Conservation (phyloP, 192 early-diverging fungal species). For the Backusella psychrophila region DNA sequence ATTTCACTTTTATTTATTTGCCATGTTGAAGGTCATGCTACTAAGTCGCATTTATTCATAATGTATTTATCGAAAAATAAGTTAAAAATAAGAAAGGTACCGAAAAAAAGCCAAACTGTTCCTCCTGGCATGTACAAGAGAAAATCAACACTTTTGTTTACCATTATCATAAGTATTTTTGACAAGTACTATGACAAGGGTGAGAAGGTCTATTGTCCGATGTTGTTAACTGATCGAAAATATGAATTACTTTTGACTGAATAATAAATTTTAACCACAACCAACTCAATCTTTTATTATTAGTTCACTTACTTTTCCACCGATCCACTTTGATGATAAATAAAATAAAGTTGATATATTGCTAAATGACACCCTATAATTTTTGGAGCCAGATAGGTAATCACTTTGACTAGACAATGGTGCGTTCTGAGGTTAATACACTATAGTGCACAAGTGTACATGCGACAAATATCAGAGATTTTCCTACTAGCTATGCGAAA, state of each 20-base stretch:
- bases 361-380: neutral
- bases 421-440: neutral
- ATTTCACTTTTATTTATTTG: too few species aligned
- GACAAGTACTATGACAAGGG: too few species aligned
- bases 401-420: neutral
- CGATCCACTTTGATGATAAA: neutral
- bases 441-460: neutral
- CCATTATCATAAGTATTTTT: too few species aligned
- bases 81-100: too few species aligned
- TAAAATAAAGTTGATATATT: neutral
- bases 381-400: neutral
- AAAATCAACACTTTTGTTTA: too few species aligned
- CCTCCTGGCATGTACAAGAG: too few species aligned
- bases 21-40: too few species aligned
- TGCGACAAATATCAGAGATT: neutral
- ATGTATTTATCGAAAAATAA: too few species aligned
- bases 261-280: neutral
- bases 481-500: neutral
- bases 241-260: neutral
- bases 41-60: too few species aligned
- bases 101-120: too few species aligned
- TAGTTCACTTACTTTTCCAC: neutral
- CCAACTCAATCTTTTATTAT: neutral
- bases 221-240: too few species aligned
- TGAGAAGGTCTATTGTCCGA: too few species aligned